These are phyloP conservation scores for Hyaloperonospora brassicae DNA, from an alignment of 352 stramenopile species.

Conservation along the genomic window DNA sequence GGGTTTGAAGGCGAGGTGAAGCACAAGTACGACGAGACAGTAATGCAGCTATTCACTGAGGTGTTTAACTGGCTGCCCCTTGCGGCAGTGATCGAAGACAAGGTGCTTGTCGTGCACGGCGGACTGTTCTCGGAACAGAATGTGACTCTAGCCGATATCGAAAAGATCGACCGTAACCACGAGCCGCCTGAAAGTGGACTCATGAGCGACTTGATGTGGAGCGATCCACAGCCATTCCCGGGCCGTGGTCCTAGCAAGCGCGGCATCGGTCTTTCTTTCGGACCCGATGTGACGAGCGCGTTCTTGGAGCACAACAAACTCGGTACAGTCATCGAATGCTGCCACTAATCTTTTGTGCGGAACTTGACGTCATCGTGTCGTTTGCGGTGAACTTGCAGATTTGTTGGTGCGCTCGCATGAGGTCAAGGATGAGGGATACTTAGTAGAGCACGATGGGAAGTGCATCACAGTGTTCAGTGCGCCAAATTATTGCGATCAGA, in stretches of 20 bases:
- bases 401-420: conserved; percentile 98
- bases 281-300: conserved; percentile 93
- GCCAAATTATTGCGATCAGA: conserved; percentile 99
- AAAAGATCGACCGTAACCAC: conserved; percentile 92
- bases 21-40: conserved; percentile 99
- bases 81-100: conserved; percentile 89
- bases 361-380: conserved; percentile 5
- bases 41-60: conserved; percentile 98
- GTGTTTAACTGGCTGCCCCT: conserved; percentile 97
- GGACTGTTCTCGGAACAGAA: conserved; percentile 92
- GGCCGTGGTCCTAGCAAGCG: conserved; percentile 93
- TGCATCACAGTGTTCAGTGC: conserved; percentile 99
- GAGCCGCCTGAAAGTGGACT: conserved; percentile 92
- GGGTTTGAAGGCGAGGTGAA: conserved; percentile 99
- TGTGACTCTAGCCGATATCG: conserved; percentile 91
- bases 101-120: conserved; percentile 96
- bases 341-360: too few species aligned
- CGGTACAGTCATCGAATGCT: conserved; percentile 23
- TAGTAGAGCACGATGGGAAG: conserved; percentile 98
- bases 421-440: conserved; percentile 98
- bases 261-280: conserved; percentile 96
- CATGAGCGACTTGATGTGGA: conserved; percentile 91
- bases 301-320: conserved; percentile 97
- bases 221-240: conserved; percentile 95
- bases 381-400: conserved; percentile 34